Percentiles rank a stretch among this genome's conserved stretches.
Evolutionary conservation across 352 stramenopile species (phyloP).

Genomic region (Phytophthora rubi): DNA sequence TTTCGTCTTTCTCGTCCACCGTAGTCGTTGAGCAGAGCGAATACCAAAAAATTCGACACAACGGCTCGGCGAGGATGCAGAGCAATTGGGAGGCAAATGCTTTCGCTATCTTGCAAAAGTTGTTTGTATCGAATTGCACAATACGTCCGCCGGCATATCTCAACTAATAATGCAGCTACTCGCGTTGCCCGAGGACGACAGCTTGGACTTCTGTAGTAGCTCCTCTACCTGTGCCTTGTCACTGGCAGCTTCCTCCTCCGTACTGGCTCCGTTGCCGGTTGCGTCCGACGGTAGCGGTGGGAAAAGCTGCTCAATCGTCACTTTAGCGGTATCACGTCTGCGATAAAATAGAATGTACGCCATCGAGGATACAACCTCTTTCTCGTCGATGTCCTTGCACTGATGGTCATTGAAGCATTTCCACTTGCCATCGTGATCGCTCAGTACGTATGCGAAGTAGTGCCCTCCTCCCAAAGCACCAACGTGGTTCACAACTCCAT

Average conservation of each 20-base stretch:
- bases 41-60: too few species aligned
- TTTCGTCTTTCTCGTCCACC: too few species aligned
- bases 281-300: constrained; percentile 55
- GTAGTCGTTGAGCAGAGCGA: too few species aligned
- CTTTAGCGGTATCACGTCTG: constrained; percentile 68
- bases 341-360: constrained; percentile 94
- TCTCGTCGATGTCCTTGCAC: constrained; percentile 88
- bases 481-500: constrained; percentile 98
- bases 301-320: constrained; percentile 80
- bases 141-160: constrained; percentile 16
- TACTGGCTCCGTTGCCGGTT: constrained; percentile 32
- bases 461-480: constrained; percentile 95
- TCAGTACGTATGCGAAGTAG: constrained; percentile 92
- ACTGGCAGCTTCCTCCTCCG: constrained; percentile 44
- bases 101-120: not conserved
- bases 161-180: constrained; percentile 71
- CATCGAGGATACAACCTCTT: constrained; percentile 85
- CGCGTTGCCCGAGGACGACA: constrained; percentile 44
- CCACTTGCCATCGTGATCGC: constrained; percentile 93
- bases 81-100: not conserved
- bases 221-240: constrained; percentile 76
- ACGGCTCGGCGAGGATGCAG: too few species aligned
- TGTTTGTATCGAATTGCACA: not conserved
- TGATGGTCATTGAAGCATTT: constrained; percentile 98
- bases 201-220: constrained; percentile 70